These are phyloP conservation scores for Rhododendron simsii DNA, from an alignment of 148 eudicot genomes.

Conservation along the genomic window DNA sequence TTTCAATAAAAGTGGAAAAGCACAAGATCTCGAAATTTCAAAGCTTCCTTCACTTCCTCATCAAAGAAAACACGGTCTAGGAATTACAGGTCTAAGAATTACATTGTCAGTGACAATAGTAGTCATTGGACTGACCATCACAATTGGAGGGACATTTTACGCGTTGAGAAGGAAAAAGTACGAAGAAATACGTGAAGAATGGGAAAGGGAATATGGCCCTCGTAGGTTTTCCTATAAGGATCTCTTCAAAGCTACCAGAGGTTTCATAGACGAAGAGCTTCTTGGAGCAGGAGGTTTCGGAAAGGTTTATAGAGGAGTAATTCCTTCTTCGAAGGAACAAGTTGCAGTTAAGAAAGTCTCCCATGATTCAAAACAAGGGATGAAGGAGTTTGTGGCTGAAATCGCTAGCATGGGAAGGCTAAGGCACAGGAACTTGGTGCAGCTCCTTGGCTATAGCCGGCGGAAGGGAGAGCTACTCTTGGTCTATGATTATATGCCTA, in stretches of 20 bases:
- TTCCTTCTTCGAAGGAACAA: slow-evolving; percentile 13
- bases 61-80: slow-evolving; percentile 3
- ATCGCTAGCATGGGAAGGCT: slow-evolving; percentile 35
- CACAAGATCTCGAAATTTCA: background rate
- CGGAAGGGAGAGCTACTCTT: background rate
- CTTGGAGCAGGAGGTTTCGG: slow-evolving; percentile 42
- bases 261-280: slow-evolving; percentile 29
- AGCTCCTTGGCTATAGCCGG: slow-evolving; percentile 38
- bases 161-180: background rate
- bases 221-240: slow-evolving; percentile 28
- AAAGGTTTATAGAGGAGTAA: slow-evolving; percentile 39
- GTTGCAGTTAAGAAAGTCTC: slow-evolving; percentile 37
- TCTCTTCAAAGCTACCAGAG: slow-evolving; percentile 33
- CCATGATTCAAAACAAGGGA: slow-evolving; percentile 38
- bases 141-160: background rate
- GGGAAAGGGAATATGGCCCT: slow-evolving; percentile 14
- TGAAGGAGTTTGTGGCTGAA: slow-evolving; percentile 34
- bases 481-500: slow-evolving; percentile 26
- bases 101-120: background rate
- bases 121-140: background rate
- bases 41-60: background rate
- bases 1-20: slow-evolving; percentile 16
- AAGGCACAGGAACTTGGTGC: slow-evolving; percentile 43
- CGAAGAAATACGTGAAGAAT: background rate
- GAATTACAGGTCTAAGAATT: background rate